These are phyloP conservation scores for Aspergillus ochraceus DNA, from an alignment of 2,329 filamentous ascomycete genomes.

Conservation along the genomic window DNA sequence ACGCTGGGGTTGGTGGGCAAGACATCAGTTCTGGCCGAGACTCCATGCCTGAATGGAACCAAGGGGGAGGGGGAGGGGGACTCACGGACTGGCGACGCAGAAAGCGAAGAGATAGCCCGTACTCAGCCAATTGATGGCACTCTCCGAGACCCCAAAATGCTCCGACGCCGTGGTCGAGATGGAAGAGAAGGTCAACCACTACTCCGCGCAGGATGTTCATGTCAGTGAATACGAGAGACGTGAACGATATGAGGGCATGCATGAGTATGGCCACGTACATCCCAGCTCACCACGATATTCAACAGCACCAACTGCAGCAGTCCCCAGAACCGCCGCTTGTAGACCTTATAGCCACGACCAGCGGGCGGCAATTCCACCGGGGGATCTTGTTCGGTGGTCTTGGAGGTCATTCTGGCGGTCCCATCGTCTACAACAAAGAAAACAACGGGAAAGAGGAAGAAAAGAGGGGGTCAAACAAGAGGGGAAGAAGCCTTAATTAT, in stretches of 20 bases:
- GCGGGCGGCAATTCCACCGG: constrained; percentile 15
- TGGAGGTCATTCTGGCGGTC: background rate
- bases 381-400: background rate
- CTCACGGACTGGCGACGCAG: constrained; percentile 65
- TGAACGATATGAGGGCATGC: background rate
- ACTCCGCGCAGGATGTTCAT: background rate
- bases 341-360: constrained; percentile 55
- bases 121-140: constrained; percentile 87
- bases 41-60: no score
- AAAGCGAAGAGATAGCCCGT: constrained; percentile 87
- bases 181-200: constrained; percentile 93
- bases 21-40: no score
- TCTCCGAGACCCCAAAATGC: constrained; percentile 75
- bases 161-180: constrained; percentile 70
- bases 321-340: constrained; percentile 88
- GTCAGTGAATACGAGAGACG: background rate
- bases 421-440: background rate
- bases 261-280: constrained; percentile 59
- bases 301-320: constrained; percentile 78
- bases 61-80: constrained; percentile 14
- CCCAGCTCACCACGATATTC: constrained; percentile 94
- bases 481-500: background rate
- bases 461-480: constrained; percentile 1
- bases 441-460: background rate
- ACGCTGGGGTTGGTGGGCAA: constrained; percentile 33